A percentile compares a stretch with the other conserved stretches of the same genome.
phyloP scores from a whole-genome alignment of 2,329 filamentous ascomycete species.

The Trichoderma arundinaceum region DNA sequence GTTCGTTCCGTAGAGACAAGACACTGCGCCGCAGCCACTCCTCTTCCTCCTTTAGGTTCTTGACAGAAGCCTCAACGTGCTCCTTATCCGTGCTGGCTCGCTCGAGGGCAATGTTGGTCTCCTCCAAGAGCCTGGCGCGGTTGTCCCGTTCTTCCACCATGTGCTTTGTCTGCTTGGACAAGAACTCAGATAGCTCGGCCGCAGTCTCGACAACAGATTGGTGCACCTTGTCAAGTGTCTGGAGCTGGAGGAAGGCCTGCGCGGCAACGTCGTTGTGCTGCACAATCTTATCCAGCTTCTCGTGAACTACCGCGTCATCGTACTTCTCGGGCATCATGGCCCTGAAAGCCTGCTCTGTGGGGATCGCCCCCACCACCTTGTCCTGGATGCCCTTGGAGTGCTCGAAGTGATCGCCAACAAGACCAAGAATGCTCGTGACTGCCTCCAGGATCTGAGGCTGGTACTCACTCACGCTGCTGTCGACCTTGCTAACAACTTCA shows the following conservation, averaged over 20 bases:
- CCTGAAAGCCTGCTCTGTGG: constrained; percentile 54
- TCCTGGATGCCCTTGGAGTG: constrained; percentile 74
- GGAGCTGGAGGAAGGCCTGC: constrained; percentile 75
- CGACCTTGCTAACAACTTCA: constrained; percentile 73
- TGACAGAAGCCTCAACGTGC: constrained; percentile 62
- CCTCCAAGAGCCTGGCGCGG: constrained; percentile 78
- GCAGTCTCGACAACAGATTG: constrained; percentile 85
- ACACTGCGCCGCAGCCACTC: constrained; percentile 60
- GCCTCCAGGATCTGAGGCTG: constrained; percentile 88
- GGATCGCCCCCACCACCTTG: constrained; percentile 66
- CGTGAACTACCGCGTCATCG: constrained; percentile 52
- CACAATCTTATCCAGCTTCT: constrained; percentile 57
- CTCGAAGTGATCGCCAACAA: constrained; percentile 87
- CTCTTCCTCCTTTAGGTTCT: constrained; percentile 58
- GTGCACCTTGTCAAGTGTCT: constrained; percentile 87
- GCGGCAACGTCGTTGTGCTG: constrained; percentile 69
- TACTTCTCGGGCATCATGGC: constrained; percentile 67
- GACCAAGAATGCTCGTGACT: constrained; percentile 80
- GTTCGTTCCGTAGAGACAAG: constrained; percentile 66
- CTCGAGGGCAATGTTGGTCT: constrained; percentile 80
- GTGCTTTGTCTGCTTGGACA: constrained; percentile 75
- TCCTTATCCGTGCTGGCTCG: constrained; percentile 71
- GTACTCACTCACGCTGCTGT: constrained; percentile 77
- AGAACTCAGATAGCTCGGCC: constrained; percentile 80
- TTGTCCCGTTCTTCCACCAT: constrained; percentile 79